These are phyloP conservation scores for Diospyros kaki DNA, from an alignment of 148 eudicot species.

Conservation along the genomic window DNA sequence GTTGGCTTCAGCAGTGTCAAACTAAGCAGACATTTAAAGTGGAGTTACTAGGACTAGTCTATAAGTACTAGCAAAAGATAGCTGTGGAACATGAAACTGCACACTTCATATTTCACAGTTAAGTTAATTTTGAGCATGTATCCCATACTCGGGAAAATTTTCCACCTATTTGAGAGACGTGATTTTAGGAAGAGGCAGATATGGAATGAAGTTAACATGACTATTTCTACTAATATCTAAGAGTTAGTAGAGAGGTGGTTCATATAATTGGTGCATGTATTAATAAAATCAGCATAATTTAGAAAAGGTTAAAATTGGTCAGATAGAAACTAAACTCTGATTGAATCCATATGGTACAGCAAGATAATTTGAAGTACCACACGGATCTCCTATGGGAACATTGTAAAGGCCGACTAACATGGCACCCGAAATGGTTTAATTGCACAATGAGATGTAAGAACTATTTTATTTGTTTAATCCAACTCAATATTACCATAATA, in stretches of 20 bases:
- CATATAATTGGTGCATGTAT: neutral
- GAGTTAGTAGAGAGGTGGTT: neutral
- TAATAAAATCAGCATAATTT: neutral
- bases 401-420: neutral
- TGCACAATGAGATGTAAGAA: neutral
- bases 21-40: neutral
- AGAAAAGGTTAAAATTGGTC: too few species aligned
- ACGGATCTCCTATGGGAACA: neutral
- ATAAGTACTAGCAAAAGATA: neutral
- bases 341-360: neutral
- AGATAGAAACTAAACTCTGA: too few species aligned
- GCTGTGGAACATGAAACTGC: neutral
- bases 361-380: neutral
- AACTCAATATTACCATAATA: neutral
- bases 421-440: neutral
- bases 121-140: neutral
- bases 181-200: neutral
- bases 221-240: neutral
- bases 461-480: neutral
- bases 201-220: neutral
- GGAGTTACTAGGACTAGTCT: neutral
- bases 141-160: neutral
- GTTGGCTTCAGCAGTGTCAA: neutral
- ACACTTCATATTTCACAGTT: neutral
- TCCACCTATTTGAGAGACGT: too few species aligned